These are phyloP conservation scores for Fistulinella cinereoalba DNA, from an alignment of 1,284 basidiomycete genomes.

Conservation along the genomic window DNA sequence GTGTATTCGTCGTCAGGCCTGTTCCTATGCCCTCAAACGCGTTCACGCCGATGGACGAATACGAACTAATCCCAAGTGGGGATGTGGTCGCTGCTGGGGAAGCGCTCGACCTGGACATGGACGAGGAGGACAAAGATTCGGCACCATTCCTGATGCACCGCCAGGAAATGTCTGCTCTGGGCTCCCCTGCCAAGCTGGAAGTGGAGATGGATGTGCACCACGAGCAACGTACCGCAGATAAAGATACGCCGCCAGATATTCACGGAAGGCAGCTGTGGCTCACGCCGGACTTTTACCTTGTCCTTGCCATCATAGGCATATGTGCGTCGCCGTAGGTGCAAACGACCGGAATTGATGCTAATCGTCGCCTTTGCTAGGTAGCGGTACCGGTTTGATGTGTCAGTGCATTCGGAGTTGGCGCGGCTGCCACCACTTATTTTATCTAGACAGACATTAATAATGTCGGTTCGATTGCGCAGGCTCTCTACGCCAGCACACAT, in stretches of 20 bases:
- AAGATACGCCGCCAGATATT: conserved; percentile 38
- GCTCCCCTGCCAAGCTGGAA: too few relatives aligned
- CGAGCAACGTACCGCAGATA: too few relatives aligned
- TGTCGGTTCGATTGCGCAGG: conserved; percentile 86
- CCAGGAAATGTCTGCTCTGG: too few relatives aligned
- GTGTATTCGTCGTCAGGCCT: conserved; percentile 58
- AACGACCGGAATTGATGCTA: neutral
- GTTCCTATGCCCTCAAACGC: conserved; percentile 45
- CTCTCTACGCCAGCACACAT: conserved; percentile 70
- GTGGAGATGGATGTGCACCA: too few relatives aligned
- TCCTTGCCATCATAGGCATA: conserved; percentile 69
- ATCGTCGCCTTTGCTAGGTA: conserved; percentile 54
- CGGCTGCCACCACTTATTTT: neutral
- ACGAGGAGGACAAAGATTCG: conserved; percentile 4
- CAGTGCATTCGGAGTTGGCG: conserved; percentile 26
- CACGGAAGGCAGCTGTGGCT: conserved; percentile 47
- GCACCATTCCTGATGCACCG: too few relatives aligned
- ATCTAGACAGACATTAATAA: conserved; percentile 80
- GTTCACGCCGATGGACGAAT: conserved; percentile 6
- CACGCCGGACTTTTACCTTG: conserved; percentile 67
- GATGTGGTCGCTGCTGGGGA: conserved; percentile 19
- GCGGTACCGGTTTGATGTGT: conserved; percentile 90
- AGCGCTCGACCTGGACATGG: conserved; percentile 13
- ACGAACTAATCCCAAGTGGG: conserved; percentile 10
- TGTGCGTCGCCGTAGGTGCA: conserved; percentile 44